Conservation (phyloP, 441 rosid genomes). For the Eutrema salsugineum region DNA sequence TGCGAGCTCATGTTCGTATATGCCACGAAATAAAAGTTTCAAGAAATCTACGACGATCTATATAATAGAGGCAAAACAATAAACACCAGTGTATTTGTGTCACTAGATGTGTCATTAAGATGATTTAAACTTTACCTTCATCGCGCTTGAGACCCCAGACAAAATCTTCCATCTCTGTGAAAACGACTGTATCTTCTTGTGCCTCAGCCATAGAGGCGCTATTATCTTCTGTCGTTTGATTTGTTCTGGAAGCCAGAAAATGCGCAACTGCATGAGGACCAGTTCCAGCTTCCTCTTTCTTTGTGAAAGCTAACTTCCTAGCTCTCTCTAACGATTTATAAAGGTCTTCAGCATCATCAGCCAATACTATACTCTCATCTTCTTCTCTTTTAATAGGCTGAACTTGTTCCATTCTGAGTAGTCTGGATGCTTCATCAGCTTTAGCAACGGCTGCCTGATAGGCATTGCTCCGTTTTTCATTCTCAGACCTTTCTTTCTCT, state of each 20-base stretch:
- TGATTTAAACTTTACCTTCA: conserved; percentile 51
- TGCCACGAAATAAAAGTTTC: background rate
- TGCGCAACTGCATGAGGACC: conserved; percentile 78
- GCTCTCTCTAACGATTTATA: conserved; percentile 78
- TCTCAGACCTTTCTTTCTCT: conserved; percentile 76
- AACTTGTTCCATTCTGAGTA: conserved; percentile 61
- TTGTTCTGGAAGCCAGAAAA: conserved; percentile 46
- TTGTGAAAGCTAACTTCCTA: conserved; percentile 78
- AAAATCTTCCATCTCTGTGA: conserved; percentile 96
- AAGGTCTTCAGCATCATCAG: conserved; percentile 84
- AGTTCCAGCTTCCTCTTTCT: conserved; percentile 52
- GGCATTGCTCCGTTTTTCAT: conserved; percentile 75
- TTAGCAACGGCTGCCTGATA: conserved; percentile 75
- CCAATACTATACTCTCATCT: conserved; percentile 56
- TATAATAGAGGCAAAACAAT: conserved; percentile 1
- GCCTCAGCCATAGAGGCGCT: conserved; percentile 45
- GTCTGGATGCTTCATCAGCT: conserved; percentile 91
- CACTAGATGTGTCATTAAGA: background rate
- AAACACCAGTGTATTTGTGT: background rate
- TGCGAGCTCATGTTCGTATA: background rate
- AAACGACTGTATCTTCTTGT: conserved; percentile 79
- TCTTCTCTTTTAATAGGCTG: conserved; percentile 51
- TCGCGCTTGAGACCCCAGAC: conserved; percentile 86
- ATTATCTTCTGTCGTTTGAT: conserved; percentile 48
- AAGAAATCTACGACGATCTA: background rate